Conservation (phyloP, 2,329 filamentous ascomycete genomes). For the Ophiocordyceps camponoti-leonardi region DNA sequence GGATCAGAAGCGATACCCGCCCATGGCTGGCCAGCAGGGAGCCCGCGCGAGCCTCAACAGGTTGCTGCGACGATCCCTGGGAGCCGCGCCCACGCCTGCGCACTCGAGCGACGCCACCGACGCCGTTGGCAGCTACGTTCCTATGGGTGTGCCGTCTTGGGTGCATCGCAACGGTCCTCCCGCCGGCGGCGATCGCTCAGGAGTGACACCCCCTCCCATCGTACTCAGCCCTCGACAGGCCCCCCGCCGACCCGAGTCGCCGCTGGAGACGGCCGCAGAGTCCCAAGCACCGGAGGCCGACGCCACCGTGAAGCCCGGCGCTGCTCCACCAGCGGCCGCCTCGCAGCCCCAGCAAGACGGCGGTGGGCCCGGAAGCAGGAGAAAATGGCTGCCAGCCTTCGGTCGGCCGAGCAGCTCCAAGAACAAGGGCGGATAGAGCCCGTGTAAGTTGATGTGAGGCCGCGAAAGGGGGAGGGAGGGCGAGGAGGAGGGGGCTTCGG, state of each 20-base stretch:
- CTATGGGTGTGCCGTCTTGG: slow-evolving; percentile 23
- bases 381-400: slow-evolving; percentile 20
- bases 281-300: slow-evolving; percentile 1
- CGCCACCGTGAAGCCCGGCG: slow-evolving; percentile 2
- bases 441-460: not conserved
- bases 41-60: slow-evolving; percentile 28
- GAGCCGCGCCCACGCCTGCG: slow-evolving; percentile 5
- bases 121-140: slow-evolving; percentile 6
- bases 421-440: slow-evolving; percentile 5
- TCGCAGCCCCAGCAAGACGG: not conserved
- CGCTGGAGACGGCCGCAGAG: not conserved
- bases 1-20: slow-evolving; percentile 29
- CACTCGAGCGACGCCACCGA: slow-evolving; percentile 5
- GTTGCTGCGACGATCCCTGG: slow-evolving; percentile 32
- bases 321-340: not conserved
- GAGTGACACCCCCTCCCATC: slow-evolving; percentile 40
- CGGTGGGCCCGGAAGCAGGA: slow-evolving; percentile 9
- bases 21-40: slow-evolving; percentile 25
- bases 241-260: not conserved
- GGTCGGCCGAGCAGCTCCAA: slow-evolving; percentile 9
- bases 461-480: not conserved
- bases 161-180: slow-evolving; percentile 14
- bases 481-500: too few relatives aligned
- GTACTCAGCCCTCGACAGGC: slow-evolving; percentile 6
- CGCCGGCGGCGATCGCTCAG: slow-evolving; percentile 23